Evolutionary conservation across 345 rosid species (phyloP).

Genomic region (Dipteronia dyeriana): DNA sequence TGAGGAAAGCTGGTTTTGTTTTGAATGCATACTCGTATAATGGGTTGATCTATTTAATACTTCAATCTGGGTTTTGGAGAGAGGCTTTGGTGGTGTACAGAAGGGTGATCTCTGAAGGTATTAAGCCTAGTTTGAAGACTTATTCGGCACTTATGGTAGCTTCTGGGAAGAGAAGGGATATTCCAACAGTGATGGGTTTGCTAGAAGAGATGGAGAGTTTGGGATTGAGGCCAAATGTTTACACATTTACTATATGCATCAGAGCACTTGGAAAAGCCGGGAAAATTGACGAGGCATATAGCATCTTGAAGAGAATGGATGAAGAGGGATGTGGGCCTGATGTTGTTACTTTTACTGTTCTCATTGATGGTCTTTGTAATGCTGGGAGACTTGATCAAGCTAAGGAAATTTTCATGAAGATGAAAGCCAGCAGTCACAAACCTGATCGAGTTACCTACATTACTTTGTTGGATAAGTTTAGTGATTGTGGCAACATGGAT

Average conservation of each 20-base stretch:
- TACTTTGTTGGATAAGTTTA: constrained; percentile 76
- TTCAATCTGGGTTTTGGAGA: constrained; percentile 56
- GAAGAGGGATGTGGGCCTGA: constrained; percentile 87
- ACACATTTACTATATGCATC: constrained; percentile 92
- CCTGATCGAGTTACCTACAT: constrained; percentile 81
- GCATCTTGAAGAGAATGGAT: constrained; percentile 79
- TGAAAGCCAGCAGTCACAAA: constrained; percentile 76
- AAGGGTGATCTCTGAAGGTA: constrained; percentile 75
- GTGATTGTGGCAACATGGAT: constrained; percentile 71
- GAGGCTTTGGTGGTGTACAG: constrained; percentile 72
- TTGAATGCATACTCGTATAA: constrained; percentile 79
- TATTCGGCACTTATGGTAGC: constrained; percentile 94
- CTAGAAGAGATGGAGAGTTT: constrained; percentile 78
- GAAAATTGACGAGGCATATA: constrained; percentile 65
- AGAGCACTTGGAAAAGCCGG: constrained; percentile 83
- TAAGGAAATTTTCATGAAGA: constrained; percentile 58
- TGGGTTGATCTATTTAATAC: constrained; percentile 78
- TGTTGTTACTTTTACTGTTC: constrained; percentile 84
- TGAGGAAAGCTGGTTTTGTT: constrained; percentile 63
- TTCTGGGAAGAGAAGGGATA: constrained; percentile 78
- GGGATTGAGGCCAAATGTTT: constrained; percentile 83
- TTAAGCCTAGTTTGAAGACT: constrained; percentile 91
- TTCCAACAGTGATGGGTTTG: constrained; percentile 63
- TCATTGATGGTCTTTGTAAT: constrained; percentile 83
- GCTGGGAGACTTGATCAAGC: constrained; percentile 67